Conservation (phyloP, 768 basidiomycete genomes). For the Lepiota brunneoincarnata region DNA sequence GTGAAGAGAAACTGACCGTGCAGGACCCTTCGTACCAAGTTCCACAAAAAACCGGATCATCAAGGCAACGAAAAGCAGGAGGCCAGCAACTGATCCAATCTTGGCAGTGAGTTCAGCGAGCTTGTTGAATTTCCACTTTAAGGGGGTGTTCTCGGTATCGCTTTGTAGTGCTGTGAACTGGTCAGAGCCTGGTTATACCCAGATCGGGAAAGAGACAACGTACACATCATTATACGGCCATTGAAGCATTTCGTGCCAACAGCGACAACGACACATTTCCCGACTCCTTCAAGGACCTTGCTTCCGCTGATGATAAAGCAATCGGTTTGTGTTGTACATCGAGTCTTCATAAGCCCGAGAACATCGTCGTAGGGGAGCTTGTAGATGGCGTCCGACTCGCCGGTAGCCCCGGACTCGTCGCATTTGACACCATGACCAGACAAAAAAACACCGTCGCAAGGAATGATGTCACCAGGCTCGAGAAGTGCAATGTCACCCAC, state of each 20-base stretch:
- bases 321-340: constrained; percentile 59
- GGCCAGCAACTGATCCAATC: constrained; percentile 80
- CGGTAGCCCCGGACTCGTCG: constrained; percentile 95
- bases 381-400: constrained; percentile 93
- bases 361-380: constrained; percentile 81
- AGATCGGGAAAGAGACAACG: constrained; percentile 23
- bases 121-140: constrained; percentile 89
- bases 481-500: constrained; percentile 91
- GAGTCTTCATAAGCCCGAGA: constrained; percentile 41
- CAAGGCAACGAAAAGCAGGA: constrained; percentile 77
- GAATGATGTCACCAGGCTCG: constrained; percentile 94
- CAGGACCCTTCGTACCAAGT: constrained; percentile 58
- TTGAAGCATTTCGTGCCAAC: constrained; percentile 94
- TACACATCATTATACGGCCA: constrained; percentile 97
- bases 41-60: constrained; percentile 97
- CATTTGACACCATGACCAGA: constrained; percentile 91
- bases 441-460: constrained; percentile 94
- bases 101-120: constrained; percentile 97
- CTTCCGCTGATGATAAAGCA: constrained; percentile 91
- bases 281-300: constrained; percentile 94
- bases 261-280: constrained; percentile 87
- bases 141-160: constrained; percentile 85
- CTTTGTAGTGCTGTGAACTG: constrained; percentile 68
- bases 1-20: constrained; percentile 37
- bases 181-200: neutral